A percentile compares a stretch with the other conserved stretches of the same genome.
Evolutionary conservation across 2,329 filamentous ascomycete genomes (phyloP).

Genomic region (Paraconiothyrium brasiliense): DNA sequence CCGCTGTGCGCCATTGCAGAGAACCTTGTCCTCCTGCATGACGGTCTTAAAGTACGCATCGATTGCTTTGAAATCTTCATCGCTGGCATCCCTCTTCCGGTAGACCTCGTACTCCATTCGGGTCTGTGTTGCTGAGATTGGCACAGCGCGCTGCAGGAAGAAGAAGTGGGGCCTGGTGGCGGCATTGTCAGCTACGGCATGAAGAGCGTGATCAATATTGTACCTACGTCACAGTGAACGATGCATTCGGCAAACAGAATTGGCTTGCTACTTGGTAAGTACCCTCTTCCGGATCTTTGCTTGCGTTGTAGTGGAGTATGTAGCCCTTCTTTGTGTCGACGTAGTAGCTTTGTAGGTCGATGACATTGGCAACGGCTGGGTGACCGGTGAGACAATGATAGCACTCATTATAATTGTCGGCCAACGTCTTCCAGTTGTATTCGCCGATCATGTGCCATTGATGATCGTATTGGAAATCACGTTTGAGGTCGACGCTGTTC

Average conservation of each 20-base stretch:
- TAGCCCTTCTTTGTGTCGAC: not conserved
- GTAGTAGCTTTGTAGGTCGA: not conserved
- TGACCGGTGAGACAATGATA: constrained; percentile 59
- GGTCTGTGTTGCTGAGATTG: constrained; percentile 58
- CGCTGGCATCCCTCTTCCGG: constrained; percentile 64
- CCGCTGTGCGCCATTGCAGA: constrained; percentile 65
- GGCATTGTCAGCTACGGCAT: no score
- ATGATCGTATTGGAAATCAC: not conserved
- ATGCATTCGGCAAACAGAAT: not conserved
- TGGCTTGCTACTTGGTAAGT: not conserved
- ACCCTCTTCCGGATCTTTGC: no score
- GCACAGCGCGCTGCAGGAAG: constrained; percentile 63
- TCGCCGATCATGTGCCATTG: not conserved
- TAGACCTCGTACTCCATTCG: constrained; percentile 69
- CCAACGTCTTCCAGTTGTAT: constrained; percentile 22
- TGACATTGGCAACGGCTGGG: not conserved
- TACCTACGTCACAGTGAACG: not conserved
- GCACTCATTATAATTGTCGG: constrained; percentile 70
- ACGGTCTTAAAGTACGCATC: constrained; percentile 67
- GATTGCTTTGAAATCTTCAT: constrained; percentile 64
- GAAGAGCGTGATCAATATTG: constrained; percentile 27
- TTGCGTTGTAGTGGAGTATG: not conserved
- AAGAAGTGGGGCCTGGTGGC: constrained; percentile 58
- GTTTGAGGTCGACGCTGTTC: not conserved
- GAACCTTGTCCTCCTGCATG: constrained; percentile 68